Evolutionary conservation across 495 filamentous ascomycete species (phyloP).

Genomic region (Penicillium malachiteum): DNA sequence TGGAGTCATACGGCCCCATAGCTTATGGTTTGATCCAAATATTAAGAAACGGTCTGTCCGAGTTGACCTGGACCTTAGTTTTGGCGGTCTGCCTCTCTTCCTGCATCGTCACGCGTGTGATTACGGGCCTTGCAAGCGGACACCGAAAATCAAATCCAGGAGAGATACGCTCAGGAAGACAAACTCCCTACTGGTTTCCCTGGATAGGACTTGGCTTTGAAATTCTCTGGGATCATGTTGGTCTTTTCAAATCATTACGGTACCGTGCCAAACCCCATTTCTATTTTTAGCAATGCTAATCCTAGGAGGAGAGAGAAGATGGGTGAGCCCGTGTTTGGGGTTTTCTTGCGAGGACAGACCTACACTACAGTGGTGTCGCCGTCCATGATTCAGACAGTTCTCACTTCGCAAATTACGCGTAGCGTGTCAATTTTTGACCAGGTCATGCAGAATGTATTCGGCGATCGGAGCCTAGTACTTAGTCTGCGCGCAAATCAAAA

Average conservation of each 20-base stretch:
- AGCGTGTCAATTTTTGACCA: constrained; percentile 35
- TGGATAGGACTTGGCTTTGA: constrained; percentile 53
- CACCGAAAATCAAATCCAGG: constrained; percentile 12
- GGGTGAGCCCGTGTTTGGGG: constrained; percentile 50
- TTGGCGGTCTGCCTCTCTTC: constrained; percentile 26
- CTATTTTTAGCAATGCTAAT: constrained; percentile 15
- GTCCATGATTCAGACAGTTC: constrained; percentile 44
- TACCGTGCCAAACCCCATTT: constrained; percentile 25
- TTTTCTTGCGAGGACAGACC: constrained; percentile 49
- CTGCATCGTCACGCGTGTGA: constrained; percentile 42
- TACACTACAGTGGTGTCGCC: constrained; percentile 54
- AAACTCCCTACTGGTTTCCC: constrained; percentile 60
- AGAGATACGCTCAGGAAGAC: constrained; percentile 34
- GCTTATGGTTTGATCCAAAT: constrained; percentile 19
- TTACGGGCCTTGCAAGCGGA: constrained; percentile 37
- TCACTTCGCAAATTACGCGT: constrained; percentile 36
- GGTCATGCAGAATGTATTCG: constrained; percentile 52
- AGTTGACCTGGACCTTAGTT: constrained; percentile 25
- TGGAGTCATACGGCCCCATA: constrained; percentile 21
- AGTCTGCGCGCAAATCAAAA: constrained; percentile 32
- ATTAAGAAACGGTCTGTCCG: constrained; percentile 8
- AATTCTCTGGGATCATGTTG: constrained; percentile 45
- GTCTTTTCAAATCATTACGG: constrained; percentile 41
- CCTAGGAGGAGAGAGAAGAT: constrained; percentile 27
- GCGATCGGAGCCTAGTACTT: constrained; percentile 33